phyloP scores from a whole-genome alignment of 2,329 filamentous ascomycete genomes.

The Clarireedia sp. region DNA sequence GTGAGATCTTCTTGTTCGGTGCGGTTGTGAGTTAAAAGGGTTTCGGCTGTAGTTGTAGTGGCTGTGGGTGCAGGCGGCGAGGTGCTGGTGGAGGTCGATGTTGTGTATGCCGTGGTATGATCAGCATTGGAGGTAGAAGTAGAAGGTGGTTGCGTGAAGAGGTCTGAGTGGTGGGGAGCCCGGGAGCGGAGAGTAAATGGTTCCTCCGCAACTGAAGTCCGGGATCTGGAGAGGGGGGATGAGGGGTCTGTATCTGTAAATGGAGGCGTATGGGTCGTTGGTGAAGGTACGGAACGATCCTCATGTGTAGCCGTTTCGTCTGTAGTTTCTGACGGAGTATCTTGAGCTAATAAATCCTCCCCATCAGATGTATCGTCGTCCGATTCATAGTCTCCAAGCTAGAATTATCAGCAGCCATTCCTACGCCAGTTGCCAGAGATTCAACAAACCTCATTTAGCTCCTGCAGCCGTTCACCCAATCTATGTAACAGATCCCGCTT shows the following conservation, averaged over 20 bases:
- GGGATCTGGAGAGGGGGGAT: neutral
- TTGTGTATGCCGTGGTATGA: constrained; percentile 17
- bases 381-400: constrained; percentile 19
- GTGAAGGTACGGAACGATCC: constrained; percentile 10
- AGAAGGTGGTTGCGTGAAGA: neutral
- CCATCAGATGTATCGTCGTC: constrained; percentile 37
- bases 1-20: constrained; percentile 78
- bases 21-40: constrained; percentile 67
- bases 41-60: constrained; percentile 54
- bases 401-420: neutral
- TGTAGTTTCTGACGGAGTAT: constrained; percentile 41
- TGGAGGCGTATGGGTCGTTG: constrained; percentile 8
- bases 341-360: constrained; percentile 48
- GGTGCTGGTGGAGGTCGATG: constrained; percentile 39
- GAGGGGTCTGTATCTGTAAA: neutral
- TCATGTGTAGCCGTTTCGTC: constrained; percentile 7
- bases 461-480: constrained; percentile 57
- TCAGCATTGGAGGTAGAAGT: neutral
- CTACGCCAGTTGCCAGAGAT: neutral
- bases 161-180: constrained; percentile 8
- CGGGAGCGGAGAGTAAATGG: constrained; percentile 22
- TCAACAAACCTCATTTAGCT: constrained; percentile 52
- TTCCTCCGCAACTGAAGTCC: constrained; percentile 1
- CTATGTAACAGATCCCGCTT: constrained; percentile 61
- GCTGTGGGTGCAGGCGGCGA: constrained; percentile 46